Evolutionary conservation across 495 filamentous ascomycete genomes (phyloP).

Genomic region (Aspergillus mulundensis): DNA sequence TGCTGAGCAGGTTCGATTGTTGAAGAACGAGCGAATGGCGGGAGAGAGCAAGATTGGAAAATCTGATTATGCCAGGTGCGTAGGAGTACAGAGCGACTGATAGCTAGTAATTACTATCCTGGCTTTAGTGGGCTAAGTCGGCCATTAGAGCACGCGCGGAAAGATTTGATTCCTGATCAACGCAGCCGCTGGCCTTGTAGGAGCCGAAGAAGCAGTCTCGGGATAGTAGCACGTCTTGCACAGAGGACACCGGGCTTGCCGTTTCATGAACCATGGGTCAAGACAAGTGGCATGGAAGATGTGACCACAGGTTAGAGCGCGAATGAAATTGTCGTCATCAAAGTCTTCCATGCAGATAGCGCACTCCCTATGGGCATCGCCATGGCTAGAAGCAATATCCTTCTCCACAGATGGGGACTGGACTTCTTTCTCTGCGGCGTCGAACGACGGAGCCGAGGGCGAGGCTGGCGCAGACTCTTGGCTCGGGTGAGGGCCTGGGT

Average conservation of each 20-base stretch:
- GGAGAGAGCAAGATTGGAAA: too few species aligned
- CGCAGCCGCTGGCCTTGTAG: constrained; percentile 1
- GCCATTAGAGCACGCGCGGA: constrained; percentile 7
- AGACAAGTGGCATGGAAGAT: constrained; percentile 94
- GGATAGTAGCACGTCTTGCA: constrained; percentile 64
- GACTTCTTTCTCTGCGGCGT: neutral
- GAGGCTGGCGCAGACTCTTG: neutral
- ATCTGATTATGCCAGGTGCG: too few species aligned
- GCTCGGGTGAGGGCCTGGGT: neutral
- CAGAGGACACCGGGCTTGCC: constrained; percentile 91
- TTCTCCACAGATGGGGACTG: neutral
- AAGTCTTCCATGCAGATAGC: constrained; percentile 88
- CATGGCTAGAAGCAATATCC: constrained; percentile 43
- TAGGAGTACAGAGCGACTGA: too few species aligned
- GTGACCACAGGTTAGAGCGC: constrained; percentile 87
- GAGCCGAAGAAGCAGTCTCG: neutral
- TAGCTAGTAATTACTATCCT: neutral
- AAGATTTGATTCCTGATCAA: constrained; percentile 15
- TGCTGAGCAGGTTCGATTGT: too few species aligned
- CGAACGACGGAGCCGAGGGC: neutral
- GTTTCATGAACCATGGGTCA: constrained; percentile 91
- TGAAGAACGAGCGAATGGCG: too few species aligned
- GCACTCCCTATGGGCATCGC: constrained; percentile 59
- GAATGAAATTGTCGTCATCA: constrained; percentile 81
- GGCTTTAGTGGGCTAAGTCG: neutral